Evolutionary conservation across 768 basidiomycete genomes (phyloP), one percentile per base, ranked within the genome.

Genomic region (Boletus sp.): DNA sequence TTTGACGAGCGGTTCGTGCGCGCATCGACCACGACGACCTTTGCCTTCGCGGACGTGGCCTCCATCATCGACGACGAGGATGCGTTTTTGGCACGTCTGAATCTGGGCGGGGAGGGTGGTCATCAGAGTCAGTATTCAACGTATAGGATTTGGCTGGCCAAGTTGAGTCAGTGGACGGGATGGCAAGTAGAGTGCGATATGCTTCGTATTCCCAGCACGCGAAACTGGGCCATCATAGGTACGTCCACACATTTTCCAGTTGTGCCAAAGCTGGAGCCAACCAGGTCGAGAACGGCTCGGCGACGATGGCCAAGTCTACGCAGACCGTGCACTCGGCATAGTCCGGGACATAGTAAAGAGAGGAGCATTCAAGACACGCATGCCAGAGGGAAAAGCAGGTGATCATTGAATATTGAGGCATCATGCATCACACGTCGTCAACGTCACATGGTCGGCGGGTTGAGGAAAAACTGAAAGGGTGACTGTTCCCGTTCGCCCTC

Each of bases 151-250:
- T 98, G 92, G 90, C 73, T 98, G 35, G 92, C 91, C 0, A 78
- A 78, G 53, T 69, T 92, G 57, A 87, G 86, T 42, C 64, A 82
- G 55, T 75, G 83, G 64, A 89, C 86, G 67, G 96, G 95, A 4
- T 98, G 94, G 90, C 77, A 83, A 57, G 78, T 94, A 12, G 95
- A 97, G 71, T 85, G 85, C 53, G 96, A 98, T 72, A 82, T 77
- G 28, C 71, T 98, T 62, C 78, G 96, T 57, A 95, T 98, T 12
- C 95, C 95, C 1, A 93, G 90, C 69, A 97, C 96, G 40, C 82
- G 93, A 56, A 94, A 94, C 67, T 97, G 94, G 93, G 91, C 89
- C 0, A 80, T 97, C 50, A 73, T 96, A 32, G 94, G 95, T 94
- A 53, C 20, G 85, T 78, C 20, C 29, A 5, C 40, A 2, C 15